Evolutionary conservation across 106 monocot genomes (phyloP).

Genomic region (Apostasia shenzhenica): DNA sequence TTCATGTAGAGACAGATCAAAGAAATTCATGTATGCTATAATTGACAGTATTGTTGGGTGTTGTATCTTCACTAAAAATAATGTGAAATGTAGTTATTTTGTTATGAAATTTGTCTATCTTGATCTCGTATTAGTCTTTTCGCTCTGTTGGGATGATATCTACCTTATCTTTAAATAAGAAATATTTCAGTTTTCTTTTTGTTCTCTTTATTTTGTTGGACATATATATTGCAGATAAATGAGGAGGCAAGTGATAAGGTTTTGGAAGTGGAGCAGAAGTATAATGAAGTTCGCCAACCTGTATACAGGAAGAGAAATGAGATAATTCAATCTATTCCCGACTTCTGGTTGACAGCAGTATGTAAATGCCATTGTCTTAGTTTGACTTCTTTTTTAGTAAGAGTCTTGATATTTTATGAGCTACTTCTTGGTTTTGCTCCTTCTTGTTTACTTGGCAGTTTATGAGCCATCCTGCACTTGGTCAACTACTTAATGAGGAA

Average conservation of each 20-base stretch:
- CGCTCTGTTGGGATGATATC: too few species aligned
- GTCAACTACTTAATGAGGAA: constrained; percentile 53
- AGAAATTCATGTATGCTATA: too few species aligned
- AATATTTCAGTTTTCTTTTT: too few species aligned
- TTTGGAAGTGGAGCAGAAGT: constrained; percentile 94
- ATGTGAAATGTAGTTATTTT: too few species aligned
- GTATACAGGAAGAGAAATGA: constrained; percentile 64
- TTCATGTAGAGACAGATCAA: too few species aligned
- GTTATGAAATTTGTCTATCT: too few species aligned
- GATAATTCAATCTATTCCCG: constrained; percentile 80
- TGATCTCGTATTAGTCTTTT: too few species aligned
- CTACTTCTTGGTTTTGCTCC: background rate
- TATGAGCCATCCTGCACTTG: constrained; percentile 53
- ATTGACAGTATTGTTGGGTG: too few species aligned
- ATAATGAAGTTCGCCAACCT: constrained; percentile 86
- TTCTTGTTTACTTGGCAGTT: constrained; percentile 30
- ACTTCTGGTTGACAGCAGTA: constrained; percentile 98
- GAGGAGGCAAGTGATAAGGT: constrained; percentile 97
- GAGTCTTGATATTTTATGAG: background rate
- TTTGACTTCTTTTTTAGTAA: background rate
- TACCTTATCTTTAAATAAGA: too few species aligned
- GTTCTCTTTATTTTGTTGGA: background rate
- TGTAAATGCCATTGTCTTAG: background rate
- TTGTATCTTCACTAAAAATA: too few species aligned
- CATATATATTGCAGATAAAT: constrained; percentile 41